Evolutionary conservation across 352 stramenopile species (phyloP), one percentile per base, ranked within the genome.

Genomic region (Globisporangium viniferum): DNA sequence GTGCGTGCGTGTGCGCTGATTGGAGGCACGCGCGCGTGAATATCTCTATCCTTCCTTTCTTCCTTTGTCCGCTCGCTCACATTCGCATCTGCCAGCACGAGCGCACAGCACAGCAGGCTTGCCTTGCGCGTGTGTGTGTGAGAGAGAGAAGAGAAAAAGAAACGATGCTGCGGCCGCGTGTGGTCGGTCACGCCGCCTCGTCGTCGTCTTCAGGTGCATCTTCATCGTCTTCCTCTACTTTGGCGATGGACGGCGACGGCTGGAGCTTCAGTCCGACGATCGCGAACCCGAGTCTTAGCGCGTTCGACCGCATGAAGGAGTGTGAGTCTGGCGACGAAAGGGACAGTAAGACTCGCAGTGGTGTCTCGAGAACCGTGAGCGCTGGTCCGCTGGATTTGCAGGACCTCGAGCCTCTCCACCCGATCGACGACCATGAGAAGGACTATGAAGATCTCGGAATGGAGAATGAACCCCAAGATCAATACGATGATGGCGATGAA

Each of bases 191-290:
- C 55, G 31, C 55, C 18, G 9, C 15, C 2, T 10, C 27, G 10
- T n/a, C 54, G 14, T 49, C 44, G 6, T 51, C 44, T 22, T 22
- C 18, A 12, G 44, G 18, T 22, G 14, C 29, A 29, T 39, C 55
- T 18, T 61, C 31, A 31, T 44, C 31, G 31, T 29, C 55, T 35
- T 61, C 33, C 5, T 39, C 54, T 14, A n/a, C 54, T 3, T 7
- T n/a, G 27, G 20, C 55, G 20, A 18, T 15, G 5, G 55, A 48
- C 2, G 55, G 29, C 3, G 54, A 58, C n/a, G 2, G 10, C 15
- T 59, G 27, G 55, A 61, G 31, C 55, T 56, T 56, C 49, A 56
- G 49, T 56, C 31, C 55, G 55, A 61, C 55, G 31, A 46, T 61
- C 20, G 31, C 31, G 31, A 61, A 61, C 31, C 55, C 55, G 55